A percentile compares a stretch with the other conserved stretches of the same genome.
Conservation (phyloP, 1,284 basidiomycete species). For the Malassezia dermatis region DNA sequence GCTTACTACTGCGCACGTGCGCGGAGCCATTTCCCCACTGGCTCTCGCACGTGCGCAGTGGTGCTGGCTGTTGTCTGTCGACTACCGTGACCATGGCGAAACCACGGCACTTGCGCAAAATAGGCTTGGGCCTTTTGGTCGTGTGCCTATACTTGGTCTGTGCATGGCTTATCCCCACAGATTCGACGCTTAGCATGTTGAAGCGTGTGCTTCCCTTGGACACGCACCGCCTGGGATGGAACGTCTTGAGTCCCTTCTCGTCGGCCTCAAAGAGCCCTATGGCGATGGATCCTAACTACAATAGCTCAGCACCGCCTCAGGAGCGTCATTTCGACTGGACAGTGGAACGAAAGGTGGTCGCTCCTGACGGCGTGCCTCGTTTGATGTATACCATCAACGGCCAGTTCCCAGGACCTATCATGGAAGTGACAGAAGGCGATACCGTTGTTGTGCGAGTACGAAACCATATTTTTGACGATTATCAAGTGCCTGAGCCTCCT, state of each 20-base stretch:
- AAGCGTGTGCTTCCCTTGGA: not conserved
- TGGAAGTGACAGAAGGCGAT: conserved; percentile 40
- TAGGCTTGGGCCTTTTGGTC: not conserved
- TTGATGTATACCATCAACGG: conserved; percentile 34
- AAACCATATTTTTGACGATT: conserved; percentile 23
- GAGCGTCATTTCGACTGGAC: conserved; percentile 26
- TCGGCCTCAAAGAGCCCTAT: not conserved
- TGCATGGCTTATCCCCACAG: not conserved
- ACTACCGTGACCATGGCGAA: not conserved
- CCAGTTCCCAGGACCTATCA: conserved; percentile 29
- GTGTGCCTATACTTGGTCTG: not conserved
- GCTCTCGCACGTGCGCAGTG: not conserved
- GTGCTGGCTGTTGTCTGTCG: not conserved
- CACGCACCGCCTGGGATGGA: not conserved
- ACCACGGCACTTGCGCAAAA: not conserved
- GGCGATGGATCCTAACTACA: not conserved
- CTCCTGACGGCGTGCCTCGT: conserved; percentile 30
- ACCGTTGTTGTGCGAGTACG: conserved; percentile 32
- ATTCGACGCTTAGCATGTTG: not conserved
- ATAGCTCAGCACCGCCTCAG: conserved; percentile 4
- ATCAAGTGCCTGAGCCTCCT: conserved; percentile 2
- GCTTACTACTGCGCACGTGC: not conserved
- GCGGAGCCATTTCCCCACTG: not conserved
- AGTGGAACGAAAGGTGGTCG: conserved; percentile 21
- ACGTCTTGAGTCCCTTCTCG: not conserved